A percentile compares a stretch with the other conserved stretches of the same genome.
Evolutionary conservation across 495 filamentous ascomycete species (phyloP).

Genomic region (Penicillium coffeae): DNA sequence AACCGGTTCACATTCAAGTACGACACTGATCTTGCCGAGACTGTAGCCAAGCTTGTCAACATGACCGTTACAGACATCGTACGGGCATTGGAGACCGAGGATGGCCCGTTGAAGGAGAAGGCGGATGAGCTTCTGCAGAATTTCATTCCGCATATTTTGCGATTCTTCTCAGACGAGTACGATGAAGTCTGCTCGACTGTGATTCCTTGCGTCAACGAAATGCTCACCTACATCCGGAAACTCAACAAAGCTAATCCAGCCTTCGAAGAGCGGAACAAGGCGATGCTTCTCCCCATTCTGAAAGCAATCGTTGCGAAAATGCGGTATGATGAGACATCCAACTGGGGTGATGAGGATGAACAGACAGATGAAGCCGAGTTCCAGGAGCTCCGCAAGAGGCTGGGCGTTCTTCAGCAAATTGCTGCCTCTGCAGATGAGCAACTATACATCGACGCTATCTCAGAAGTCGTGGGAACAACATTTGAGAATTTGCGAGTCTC

Average conservation of each 20-base stretch:
- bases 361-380: slow-evolving; percentile 98
- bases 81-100: slow-evolving; percentile 62
- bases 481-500: slow-evolving; percentile 71
- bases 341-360: slow-evolving; percentile 91
- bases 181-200: slow-evolving; percentile 96
- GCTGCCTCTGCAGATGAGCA: slow-evolving; percentile 79
- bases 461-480: slow-evolving; percentile 73
- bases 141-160: slow-evolving; percentile 80
- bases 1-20: slow-evolving; percentile 76
- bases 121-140: slow-evolving; percentile 73
- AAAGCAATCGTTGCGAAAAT: slow-evolving; percentile 91
- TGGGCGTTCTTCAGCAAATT: slow-evolving; percentile 86
- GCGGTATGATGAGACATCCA: slow-evolving; percentile 91
- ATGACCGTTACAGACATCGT: slow-evolving; percentile 81
- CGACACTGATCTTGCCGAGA: slow-evolving; percentile 91
- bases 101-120: slow-evolving; percentile 50
- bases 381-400: slow-evolving; percentile 81
- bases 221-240: slow-evolving; percentile 83
- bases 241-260: slow-evolving; percentile 56
- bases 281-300: slow-evolving; percentile 80
- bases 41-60: slow-evolving; percentile 94
- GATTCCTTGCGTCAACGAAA: slow-evolving; percentile 84
- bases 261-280: slow-evolving; percentile 62
- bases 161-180: slow-evolving; percentile 95
- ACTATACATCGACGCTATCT: slow-evolving; percentile 81